These are phyloP conservation scores for Salix arbutifolia DNA, from an alignment of 345 rosid genomes.

Conservation along the genomic window DNA sequence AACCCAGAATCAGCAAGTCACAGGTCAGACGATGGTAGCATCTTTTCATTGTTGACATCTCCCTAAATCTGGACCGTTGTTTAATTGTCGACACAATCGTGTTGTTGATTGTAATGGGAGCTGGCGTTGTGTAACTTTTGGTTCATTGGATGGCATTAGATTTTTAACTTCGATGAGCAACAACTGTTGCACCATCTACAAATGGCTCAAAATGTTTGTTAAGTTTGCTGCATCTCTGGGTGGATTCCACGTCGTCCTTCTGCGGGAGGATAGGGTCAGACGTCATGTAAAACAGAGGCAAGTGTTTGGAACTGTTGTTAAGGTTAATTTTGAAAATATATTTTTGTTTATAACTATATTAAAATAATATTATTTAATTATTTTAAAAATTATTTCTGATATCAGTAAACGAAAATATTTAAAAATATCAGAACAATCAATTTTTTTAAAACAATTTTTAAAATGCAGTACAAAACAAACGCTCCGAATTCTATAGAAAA, in stretches of 20 bases:
- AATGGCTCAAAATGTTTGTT: background rate
- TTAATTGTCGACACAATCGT: background rate
- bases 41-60: background rate
- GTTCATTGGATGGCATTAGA: background rate
- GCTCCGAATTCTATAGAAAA: background rate
- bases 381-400: no score
- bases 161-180: background rate
- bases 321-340: no score
- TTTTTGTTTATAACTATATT: no score
- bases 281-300: background rate
- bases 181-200: background rate
- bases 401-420: no score
- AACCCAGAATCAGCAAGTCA: background rate
- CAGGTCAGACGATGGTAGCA: background rate
- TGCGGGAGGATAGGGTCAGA: background rate
- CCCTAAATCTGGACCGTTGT: background rate
- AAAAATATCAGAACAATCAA: no score
- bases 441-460: no score
- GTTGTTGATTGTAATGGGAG: background rate
- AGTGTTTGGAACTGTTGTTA: no score
- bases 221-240: background rate
- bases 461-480: background rate
- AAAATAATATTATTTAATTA: no score
- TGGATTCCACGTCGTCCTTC: background rate
- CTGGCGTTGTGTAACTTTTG: background rate